A percentile compares a stretch with the other conserved stretches of the same genome.
Conservation (phyloP, 257 asterid genomes). For the Rhazya stricta region DNA sequence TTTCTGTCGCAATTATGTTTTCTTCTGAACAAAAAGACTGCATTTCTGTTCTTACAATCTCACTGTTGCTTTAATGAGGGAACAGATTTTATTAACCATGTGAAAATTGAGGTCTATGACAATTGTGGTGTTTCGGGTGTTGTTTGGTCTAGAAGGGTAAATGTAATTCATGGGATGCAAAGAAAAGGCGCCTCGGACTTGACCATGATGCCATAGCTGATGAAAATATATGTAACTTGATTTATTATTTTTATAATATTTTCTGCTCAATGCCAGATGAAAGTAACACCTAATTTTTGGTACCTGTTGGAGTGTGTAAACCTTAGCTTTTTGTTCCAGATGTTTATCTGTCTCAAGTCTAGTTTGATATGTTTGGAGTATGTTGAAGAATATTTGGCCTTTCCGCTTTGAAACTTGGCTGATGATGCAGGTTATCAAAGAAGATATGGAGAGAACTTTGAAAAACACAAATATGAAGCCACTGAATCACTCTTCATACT, state of each 20-base stretch:
- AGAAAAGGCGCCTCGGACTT: neutral
- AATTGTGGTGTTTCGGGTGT: neutral
- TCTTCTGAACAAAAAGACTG: neutral
- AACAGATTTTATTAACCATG: neutral
- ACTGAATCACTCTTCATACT: constrained; percentile 73
- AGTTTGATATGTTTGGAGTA: neutral
- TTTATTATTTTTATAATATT: neutral
- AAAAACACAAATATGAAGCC: constrained; percentile 98
- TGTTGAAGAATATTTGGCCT: neutral
- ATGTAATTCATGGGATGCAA: neutral
- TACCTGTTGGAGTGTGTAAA: neutral
- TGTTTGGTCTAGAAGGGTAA: neutral
- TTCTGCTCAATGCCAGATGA: neutral
- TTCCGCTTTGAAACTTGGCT: constrained; percentile 24
- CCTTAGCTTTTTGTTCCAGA: neutral
- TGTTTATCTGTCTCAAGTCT: neutral
- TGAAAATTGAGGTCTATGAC: neutral
- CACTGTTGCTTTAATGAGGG: neutral
- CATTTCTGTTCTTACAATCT: neutral
- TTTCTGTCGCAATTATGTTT: neutral
- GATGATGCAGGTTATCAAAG: constrained; percentile 75
- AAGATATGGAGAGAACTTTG: constrained; percentile 80
- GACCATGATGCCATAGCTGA: too few species aligned
- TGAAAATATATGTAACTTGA: neutral
- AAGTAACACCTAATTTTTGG: neutral